These are phyloP conservation scores for Mallotus nudiflorus DNA, from an alignment of 345 rosid genomes.

Conservation along the genomic window DNA sequence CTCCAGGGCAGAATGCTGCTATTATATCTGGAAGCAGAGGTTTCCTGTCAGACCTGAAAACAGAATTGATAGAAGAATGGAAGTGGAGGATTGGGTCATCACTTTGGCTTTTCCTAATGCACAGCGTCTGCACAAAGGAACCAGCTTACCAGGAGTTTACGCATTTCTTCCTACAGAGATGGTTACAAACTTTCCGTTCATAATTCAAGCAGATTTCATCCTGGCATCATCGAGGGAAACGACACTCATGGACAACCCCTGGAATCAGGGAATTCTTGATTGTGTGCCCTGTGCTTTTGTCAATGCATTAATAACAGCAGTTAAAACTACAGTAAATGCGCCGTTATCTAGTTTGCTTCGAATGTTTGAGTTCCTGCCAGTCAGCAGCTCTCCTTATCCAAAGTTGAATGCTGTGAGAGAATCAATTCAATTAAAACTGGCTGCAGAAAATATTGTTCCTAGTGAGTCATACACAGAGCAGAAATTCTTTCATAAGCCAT, in stretches of 20 bases:
- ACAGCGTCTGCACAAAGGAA: conserved; percentile 54
- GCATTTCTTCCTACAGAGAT: conserved; percentile 81
- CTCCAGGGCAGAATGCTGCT: conserved; percentile 43
- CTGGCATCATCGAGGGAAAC: conserved; percentile 73
- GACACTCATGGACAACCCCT: conserved; percentile 53
- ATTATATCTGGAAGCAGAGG: conserved; percentile 72
- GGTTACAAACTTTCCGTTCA: conserved; percentile 66
- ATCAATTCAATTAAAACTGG: conserved; percentile 36
- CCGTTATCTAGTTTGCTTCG: conserved; percentile 48
- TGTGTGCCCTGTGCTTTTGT: conserved; percentile 60
- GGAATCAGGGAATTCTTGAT: conserved; percentile 82
- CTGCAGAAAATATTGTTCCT: conserved; percentile 49
- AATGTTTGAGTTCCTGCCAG: conserved; percentile 64
- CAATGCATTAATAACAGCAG: conserved; percentile 54
- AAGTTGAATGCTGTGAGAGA: conserved; percentile 48
- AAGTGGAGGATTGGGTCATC: conserved; percentile 63
- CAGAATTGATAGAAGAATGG: conserved; percentile 62
- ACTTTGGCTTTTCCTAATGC: conserved; percentile 71
- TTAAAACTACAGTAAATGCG: conserved; percentile 47
- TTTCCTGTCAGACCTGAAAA: conserved; percentile 57
- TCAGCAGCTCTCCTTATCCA: conserved; percentile 32
- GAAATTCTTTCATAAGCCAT: conserved; percentile 60
- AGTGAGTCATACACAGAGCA: conserved; percentile 51
- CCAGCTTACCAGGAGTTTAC: conserved; percentile 57
- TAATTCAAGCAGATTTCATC: conserved; percentile 72